phyloP scores from a whole-genome alignment of 148 eudicot genomes.

The Chenopodium suecicum region DNA sequence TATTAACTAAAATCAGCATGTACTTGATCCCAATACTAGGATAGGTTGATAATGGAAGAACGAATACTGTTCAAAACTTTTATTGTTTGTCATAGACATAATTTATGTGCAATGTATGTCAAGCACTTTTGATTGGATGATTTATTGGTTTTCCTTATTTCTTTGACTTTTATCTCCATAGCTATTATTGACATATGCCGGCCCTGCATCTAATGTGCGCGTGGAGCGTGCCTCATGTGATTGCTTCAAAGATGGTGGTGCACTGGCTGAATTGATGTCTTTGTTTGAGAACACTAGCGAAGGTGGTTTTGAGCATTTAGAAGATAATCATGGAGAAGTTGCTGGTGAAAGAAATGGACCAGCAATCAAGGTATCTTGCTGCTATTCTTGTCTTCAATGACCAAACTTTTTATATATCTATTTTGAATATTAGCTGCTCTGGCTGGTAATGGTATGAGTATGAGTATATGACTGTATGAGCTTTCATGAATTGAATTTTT shows the following conservation, averaged over 20 bases:
- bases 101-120: not conserved
- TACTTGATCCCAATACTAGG: not conserved
- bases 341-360: slow-evolving; percentile 26
- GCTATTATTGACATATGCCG: slow-evolving; percentile 82
- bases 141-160: not conserved
- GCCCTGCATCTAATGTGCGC: slow-evolving; percentile 82
- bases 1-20: not conserved
- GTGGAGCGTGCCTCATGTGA: slow-evolving; percentile 72
- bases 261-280: slow-evolving; percentile 69
- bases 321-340: slow-evolving; percentile 30
- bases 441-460: not conserved
- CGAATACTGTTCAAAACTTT: not conserved
- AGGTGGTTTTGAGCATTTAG: slow-evolving; percentile 25
- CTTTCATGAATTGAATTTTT: not conserved
- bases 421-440: not conserved
- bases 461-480: not conserved
- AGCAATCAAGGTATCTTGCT: slow-evolving; percentile 53
- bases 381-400: not conserved
- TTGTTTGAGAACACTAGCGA: slow-evolving; percentile 43
- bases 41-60: not conserved
- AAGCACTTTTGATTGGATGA: not conserved
- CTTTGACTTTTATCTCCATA: slow-evolving; percentile 26
- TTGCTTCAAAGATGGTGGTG: slow-evolving; percentile 67
- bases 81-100: not conserved
- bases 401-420: not conserved